Conservation (phyloP, 2,329 filamentous ascomycete genomes). For the Penicillium oxalicum region DNA sequence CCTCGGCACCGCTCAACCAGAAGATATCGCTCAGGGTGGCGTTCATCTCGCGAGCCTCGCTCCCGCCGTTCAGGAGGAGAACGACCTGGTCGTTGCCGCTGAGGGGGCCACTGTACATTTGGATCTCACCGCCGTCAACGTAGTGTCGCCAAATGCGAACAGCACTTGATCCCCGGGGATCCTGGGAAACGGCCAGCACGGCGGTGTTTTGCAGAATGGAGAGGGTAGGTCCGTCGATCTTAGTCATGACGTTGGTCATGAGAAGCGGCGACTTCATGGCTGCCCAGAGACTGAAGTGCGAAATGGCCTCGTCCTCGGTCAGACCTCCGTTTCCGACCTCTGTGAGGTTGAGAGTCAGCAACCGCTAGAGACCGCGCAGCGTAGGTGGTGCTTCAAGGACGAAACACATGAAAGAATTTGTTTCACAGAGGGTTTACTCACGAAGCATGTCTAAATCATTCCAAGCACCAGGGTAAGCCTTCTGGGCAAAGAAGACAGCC, state of each 20-base stretch:
- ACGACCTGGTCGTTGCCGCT: conserved; percentile 45
- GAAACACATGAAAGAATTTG: background rate
- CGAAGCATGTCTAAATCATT: conserved; percentile 46
- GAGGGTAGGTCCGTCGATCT: conserved; percentile 38
- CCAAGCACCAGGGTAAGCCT: conserved; percentile 41
- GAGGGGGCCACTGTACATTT: conserved; percentile 47
- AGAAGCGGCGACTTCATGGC: conserved; percentile 44
- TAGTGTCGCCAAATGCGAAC: conserved; percentile 43
- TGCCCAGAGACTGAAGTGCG: conserved; percentile 47
- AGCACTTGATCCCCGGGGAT: conserved; percentile 39
- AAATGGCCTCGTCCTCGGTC: conserved; percentile 34
- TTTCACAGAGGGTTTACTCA: background rate
- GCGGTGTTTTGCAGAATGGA: conserved; percentile 46
- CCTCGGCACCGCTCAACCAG: conserved; percentile 41
- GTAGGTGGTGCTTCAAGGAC: too few relatives aligned
- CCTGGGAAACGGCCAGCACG: conserved; percentile 47
- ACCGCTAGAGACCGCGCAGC: too few relatives aligned
- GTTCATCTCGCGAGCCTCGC: conserved; percentile 42
- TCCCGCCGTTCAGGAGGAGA: conserved; percentile 48
- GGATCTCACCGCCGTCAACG: conserved; percentile 42
- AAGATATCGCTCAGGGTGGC: conserved; percentile 51
- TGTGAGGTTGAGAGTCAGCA: background rate
- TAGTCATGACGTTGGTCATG: conserved; percentile 43
- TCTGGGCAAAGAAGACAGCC: conserved; percentile 38
- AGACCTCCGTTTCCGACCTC: conserved; percentile 44